Base-by-base conservation (phyloP, 306 rosid species). In the Prunus armeniaca region DNA sequence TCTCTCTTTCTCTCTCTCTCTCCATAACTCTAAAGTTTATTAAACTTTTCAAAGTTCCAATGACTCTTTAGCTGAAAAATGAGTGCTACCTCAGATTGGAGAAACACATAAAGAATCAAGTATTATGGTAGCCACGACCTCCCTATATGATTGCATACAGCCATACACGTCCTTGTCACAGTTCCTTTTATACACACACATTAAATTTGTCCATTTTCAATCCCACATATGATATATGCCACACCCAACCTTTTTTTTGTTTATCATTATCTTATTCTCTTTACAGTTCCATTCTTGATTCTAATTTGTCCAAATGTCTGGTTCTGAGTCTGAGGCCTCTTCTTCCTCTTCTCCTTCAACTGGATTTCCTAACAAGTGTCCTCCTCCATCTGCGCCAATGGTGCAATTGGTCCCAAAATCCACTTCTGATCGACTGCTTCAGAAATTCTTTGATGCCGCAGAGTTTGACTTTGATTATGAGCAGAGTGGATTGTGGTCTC, bases 401-500 rank as follows among this genome's bases (percentile, higher is more conserved):
- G 80, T 91, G 73, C 90, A 90, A 72, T 38, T 79, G 43, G 96
- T 93, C 25, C 61, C 93, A 5, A 89, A 77, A 62, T 76, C 84
- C 18, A 83, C 87, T 4, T 90, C 96, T 3, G 96, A 93, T 34
- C 81, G 84, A 52, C 74, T 93, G 76, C 81, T 89, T 6, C 81
- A 78, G 27, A 93, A 93, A 69, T 93, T 89, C 83, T 82, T 80
- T n/a, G 98, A 93, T 54, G 87, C 75, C 18, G 69, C 91, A 10
- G 79, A 81, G 50, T 88, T 86, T 17, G 93, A 81, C 74, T 90
- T 89, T 32, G 94, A 91, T 81, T 90, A 89, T 75, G 93, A 87
- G 73, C 79, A 89, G 76, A 93, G 98, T 79, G 98, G 89, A 12
- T 41, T 93, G 63, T 93, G 98, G 98, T 93, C 98, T 84, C 98